These are phyloP conservation scores for Lichtheimia hyalospora DNA, from an alignment of 371 early-diverging fungal genomes.

Conservation along the genomic window DNA sequence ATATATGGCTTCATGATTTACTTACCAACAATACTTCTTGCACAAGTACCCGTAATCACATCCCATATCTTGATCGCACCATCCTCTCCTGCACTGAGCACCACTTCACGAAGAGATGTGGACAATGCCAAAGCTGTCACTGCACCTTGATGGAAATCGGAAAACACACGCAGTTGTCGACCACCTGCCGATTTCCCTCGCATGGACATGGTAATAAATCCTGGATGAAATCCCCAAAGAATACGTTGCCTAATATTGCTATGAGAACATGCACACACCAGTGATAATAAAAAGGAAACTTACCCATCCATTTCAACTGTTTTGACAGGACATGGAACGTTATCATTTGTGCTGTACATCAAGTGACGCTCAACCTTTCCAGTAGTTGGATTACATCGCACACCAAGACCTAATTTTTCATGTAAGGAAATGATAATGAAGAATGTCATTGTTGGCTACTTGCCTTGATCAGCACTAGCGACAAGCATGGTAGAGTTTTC, in stretches of 20 bases:
- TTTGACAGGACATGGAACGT: constrained; percentile 23
- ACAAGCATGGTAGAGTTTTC: constrained; percentile 37
- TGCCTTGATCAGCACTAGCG: constrained; percentile 39
- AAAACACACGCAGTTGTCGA: constrained; percentile 34
- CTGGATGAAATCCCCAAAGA: constrained; percentile 44
- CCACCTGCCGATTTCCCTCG: constrained; percentile 15
- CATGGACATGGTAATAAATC: constrained; percentile 40
- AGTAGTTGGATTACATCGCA: constrained; percentile 40
- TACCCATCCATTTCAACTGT: constrained; percentile 35
- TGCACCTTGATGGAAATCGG: constrained; percentile 42
- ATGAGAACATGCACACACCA: neutral
- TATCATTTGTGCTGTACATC: constrained; percentile 38
- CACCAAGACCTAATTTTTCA: constrained; percentile 28
- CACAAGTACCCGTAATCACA: constrained; percentile 22
- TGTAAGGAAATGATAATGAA: neutral
- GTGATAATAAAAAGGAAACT: neutral
- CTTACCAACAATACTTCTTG: constrained; percentile 24
- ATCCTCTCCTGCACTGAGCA: constrained; percentile 46
- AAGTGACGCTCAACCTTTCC: constrained; percentile 44
- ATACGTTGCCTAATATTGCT: constrained; percentile 32
- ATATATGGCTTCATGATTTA: neutral
- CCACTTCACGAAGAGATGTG: constrained; percentile 19
- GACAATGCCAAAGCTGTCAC: constrained; percentile 34
- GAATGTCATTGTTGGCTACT: neutral
- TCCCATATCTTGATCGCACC: constrained; percentile 45